These are phyloP conservation scores for Tetracladium marchalianum DNA, from an alignment of 495 filamentous ascomycete genomes.

Conservation along the genomic window DNA sequence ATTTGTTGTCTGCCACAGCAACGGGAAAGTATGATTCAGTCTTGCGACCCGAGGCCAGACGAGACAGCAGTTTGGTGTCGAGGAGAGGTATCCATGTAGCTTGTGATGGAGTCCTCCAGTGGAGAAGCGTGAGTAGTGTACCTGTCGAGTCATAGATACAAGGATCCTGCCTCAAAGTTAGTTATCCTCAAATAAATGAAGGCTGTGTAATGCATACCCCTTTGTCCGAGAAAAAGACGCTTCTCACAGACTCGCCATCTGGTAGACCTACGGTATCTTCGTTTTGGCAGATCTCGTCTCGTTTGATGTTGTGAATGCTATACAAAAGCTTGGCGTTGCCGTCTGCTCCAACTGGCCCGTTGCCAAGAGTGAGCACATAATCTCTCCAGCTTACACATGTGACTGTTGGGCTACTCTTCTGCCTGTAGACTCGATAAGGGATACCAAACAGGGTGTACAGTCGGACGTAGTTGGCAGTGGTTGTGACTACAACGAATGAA, in stretches of 20 bases:
- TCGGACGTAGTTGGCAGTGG: conserved; percentile 75
- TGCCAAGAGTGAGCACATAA: conserved; percentile 89
- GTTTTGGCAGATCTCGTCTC: conserved; percentile 84
- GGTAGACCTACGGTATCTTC: conserved; percentile 84
- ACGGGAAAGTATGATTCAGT: conserved; percentile 92
- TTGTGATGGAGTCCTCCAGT: conserved; percentile 79
- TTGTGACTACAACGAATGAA: conserved; percentile 80
- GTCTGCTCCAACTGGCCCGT: conserved; percentile 72
- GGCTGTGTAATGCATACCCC: conserved; percentile 46
- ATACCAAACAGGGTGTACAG: conserved; percentile 90
- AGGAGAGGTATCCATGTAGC: conserved; percentile 88
- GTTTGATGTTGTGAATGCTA: conserved; percentile 85
- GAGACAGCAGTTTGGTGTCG: conserved; percentile 75
- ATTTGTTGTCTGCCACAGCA: conserved; percentile 81
- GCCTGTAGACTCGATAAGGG: conserved; percentile 77
- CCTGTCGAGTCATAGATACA: conserved; percentile 90
- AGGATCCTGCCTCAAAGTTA: conserved; percentile 50
- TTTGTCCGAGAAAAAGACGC: conserved; percentile 82
- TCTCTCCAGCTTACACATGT: conserved; percentile 89
- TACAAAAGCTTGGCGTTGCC: conserved; percentile 70
- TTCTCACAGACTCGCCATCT: conserved; percentile 57
- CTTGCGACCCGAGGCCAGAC: conserved; percentile 72
- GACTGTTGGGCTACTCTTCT: conserved; percentile 81
- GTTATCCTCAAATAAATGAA: background rate
- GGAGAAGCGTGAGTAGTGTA: conserved; percentile 72